phyloP scores from a whole-genome alignment of 2,329 filamentous ascomycete species.

The Sporothrix sp. region DNA sequence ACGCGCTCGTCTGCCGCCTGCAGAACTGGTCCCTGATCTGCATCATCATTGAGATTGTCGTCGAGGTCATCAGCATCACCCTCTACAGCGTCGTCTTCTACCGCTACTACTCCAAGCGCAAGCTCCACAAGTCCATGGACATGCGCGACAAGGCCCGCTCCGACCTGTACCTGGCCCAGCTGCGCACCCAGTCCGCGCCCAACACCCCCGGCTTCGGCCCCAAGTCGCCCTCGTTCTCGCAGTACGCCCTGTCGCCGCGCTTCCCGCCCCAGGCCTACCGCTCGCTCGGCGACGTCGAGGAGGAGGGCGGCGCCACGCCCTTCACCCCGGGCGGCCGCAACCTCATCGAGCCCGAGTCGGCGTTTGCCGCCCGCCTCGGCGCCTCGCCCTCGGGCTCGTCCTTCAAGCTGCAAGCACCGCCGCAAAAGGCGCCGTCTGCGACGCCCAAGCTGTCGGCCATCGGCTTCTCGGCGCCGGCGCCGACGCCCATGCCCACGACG shows the following conservation, averaged over 20 bases:
- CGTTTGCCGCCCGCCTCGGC: slow-evolving; percentile 38
- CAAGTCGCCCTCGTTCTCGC: slow-evolving; percentile 49
- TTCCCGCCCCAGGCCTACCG: slow-evolving; percentile 50
- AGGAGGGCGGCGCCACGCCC: slow-evolving; percentile 30
- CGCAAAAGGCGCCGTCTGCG: slow-evolving; percentile 64
- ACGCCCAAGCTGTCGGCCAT: slow-evolving; percentile 60
- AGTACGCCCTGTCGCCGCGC: slow-evolving; percentile 49
- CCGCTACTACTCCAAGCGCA: slow-evolving; percentile 93
- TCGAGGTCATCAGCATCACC: slow-evolving; percentile 82
- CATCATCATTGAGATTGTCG: slow-evolving; percentile 90
- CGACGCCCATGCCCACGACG: slow-evolving; percentile 14
- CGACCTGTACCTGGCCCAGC: slow-evolving; percentile 85
- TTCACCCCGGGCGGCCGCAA: slow-evolving; percentile 45
- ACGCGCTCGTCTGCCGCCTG: slow-evolving; percentile 82
- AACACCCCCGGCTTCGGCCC: slow-evolving; percentile 86
- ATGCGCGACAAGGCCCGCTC: slow-evolving; percentile 86
- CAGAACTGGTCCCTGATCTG: slow-evolving; percentile 94
- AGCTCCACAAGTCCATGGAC: slow-evolving; percentile 94
- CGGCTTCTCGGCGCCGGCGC: slow-evolving; percentile 41
- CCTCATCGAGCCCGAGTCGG: slow-evolving; percentile 53
- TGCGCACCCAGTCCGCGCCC: slow-evolving; percentile 77
- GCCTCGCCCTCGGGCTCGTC: slow-evolving; percentile 27
- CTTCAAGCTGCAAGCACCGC: slow-evolving; percentile 82
- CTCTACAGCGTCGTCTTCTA: slow-evolving; percentile 96
- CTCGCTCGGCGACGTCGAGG: slow-evolving; percentile 29